Evolutionary conservation across 305 asterid species (phyloP).

Genomic region (Fraxinus greggii): DNA sequence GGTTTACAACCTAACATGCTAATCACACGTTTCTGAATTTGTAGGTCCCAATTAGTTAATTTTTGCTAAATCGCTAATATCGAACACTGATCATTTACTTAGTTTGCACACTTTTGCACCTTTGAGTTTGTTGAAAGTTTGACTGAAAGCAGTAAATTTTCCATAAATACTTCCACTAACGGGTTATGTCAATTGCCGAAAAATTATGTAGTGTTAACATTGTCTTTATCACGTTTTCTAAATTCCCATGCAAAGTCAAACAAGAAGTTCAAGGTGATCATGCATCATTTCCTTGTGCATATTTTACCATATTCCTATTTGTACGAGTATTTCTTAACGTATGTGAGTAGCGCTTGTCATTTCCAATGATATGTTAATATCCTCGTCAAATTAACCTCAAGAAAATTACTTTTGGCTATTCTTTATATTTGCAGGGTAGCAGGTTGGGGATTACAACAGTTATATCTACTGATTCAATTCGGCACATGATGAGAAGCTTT

Average conservation of each 20-base stretch:
- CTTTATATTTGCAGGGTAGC: slow-evolving; percentile 63
- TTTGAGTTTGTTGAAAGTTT: neutral
- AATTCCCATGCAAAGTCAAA: neutral
- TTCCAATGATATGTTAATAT: neutral
- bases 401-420: neutral
- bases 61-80: neutral
- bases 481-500: slow-evolving; percentile 99
- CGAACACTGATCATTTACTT: neutral
- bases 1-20: neutral
- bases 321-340: neutral
- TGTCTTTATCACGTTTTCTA: neutral
- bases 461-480: slow-evolving; percentile 89
- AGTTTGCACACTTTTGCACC: neutral
- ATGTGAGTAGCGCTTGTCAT: neutral
- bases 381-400: neutral
- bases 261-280: neutral
- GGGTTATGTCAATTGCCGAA: neutral
- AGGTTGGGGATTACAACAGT: slow-evolving; percentile 96
- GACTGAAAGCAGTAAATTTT: neutral
- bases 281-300: neutral
- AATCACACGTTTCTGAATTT: neutral
- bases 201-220: neutral
- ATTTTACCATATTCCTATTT: neutral
- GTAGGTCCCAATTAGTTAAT: neutral
- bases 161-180: neutral